These are phyloP conservation scores for Tritrichomonas foetus DNA, from an alignment of 208 protist genomes.

Conservation along the genomic window DNA sequence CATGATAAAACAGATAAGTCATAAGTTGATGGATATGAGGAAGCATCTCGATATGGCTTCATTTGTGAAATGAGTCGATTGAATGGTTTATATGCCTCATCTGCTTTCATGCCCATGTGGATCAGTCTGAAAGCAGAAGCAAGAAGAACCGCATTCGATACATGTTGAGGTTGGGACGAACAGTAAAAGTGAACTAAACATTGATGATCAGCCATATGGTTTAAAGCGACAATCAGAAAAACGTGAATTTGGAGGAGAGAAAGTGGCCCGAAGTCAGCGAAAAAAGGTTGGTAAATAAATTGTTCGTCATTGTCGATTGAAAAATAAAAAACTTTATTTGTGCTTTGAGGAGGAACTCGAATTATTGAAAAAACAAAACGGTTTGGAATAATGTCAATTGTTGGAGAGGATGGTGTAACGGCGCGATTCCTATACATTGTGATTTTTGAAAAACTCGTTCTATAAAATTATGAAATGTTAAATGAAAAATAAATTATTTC, in stretches of 20 bases:
- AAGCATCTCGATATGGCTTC: constrained; percentile 79
- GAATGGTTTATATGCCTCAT: not conserved
- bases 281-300: not conserved
- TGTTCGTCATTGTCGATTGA: not conserved
- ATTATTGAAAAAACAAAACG: not conserved
- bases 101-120: not conserved
- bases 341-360: not conserved
- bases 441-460: no score
- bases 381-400: not conserved
- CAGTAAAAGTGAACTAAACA: not conserved
- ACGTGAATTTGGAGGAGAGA: not conserved
- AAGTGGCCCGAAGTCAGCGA: not conserved
- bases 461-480: no score
- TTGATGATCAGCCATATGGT: no score
- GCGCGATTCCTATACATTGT: no score
- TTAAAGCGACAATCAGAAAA: no score
- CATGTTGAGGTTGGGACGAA: not conserved
- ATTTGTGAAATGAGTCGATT: not conserved
- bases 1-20: constrained; percentile 71
- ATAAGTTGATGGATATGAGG: constrained; percentile 63
- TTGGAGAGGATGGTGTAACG: not conserved
- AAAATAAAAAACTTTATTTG: not conserved
- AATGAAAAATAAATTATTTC: no score
- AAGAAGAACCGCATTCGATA: not conserved
- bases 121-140: not conserved